These are phyloP conservation scores for Acanthamoeba lenticulata DNA, from an alignment of 208 protist species.

Conservation along the genomic window DNA sequence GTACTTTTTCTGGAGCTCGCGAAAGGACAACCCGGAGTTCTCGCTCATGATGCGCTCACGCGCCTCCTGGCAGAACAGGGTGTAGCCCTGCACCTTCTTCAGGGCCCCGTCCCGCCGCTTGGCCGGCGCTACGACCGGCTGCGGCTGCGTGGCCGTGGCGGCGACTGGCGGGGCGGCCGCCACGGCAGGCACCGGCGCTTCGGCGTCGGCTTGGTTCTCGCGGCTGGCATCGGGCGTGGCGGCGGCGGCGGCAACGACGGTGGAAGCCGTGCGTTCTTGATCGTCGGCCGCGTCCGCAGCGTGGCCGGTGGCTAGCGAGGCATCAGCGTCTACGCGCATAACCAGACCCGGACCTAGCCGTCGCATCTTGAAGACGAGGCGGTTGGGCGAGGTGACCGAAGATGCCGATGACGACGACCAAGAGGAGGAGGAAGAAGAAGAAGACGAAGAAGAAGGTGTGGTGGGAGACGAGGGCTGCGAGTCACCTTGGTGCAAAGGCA, in stretches of 20 bases:
- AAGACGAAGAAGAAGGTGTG: not conserved
- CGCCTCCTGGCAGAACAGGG: conserved; percentile 28
- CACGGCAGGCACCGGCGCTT: too few species aligned
- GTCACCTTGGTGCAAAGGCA: not conserved
- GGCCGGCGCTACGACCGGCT: not conserved
- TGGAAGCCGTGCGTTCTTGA: too few species aligned
- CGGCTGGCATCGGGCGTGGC: too few species aligned
- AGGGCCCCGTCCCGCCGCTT: not conserved
- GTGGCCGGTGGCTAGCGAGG: too few species aligned
- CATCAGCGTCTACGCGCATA: too few species aligned
- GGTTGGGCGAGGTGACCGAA: not conserved
- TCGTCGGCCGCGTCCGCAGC: too few species aligned
- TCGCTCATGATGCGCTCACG: not conserved
- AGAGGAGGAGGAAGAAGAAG: not conserved
- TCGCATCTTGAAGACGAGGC: conserved; percentile 6
- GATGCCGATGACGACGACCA: not conserved
- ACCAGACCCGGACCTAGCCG: not conserved
- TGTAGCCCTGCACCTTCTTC: conserved; percentile 57
- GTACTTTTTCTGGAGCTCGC: conserved; percentile 43
- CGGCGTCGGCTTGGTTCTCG: too few species aligned
- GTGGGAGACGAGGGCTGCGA: not conserved
- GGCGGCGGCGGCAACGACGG: too few species aligned
- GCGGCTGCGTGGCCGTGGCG: too few species aligned
- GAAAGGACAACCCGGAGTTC: not conserved
- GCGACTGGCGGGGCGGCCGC: too few species aligned